These are phyloP conservation scores for Aspergillus fischeri DNA, from an alignment of 2,329 filamentous ascomycete species.

Conservation along the genomic window DNA sequence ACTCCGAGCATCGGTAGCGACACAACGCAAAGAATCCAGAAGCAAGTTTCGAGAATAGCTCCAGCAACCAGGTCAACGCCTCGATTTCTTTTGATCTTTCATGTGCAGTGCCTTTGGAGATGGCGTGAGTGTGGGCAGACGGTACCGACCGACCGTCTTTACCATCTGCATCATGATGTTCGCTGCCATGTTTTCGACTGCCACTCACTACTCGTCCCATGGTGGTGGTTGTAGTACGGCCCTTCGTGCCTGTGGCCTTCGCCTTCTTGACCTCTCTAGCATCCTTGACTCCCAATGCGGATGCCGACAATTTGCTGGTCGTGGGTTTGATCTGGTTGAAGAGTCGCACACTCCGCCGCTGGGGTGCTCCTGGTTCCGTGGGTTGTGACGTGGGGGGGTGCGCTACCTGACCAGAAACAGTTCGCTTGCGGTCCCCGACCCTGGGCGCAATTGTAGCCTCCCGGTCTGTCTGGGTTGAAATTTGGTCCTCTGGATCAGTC, in stretches of 20 bases:
- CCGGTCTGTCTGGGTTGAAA: constrained; percentile 27
- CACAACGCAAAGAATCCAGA: constrained; percentile 73
- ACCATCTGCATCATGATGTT: constrained; percentile 62
- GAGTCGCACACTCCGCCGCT: constrained; percentile 68
- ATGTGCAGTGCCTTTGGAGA: constrained; percentile 28
- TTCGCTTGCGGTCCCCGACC: constrained; percentile 72
- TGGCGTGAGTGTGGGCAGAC: constrained; percentile 24
- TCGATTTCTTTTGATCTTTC: constrained; percentile 68
- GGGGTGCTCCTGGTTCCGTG: constrained; percentile 60
- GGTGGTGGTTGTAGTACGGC: constrained; percentile 60
- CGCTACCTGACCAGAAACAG: constrained; percentile 74
- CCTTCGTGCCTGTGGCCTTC: constrained; percentile 68
- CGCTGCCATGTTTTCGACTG: constrained; percentile 65
- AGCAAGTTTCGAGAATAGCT: constrained; percentile 77
- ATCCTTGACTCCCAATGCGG: constrained; percentile 56
- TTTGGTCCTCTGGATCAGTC: constrained; percentile 38
- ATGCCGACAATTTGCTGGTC: constrained; percentile 58
- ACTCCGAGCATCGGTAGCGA: constrained; percentile 73
- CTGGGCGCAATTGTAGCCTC: constrained; percentile 29
- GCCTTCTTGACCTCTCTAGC: constrained; percentile 78
- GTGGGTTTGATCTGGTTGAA: constrained; percentile 67
- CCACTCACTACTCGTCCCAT: constrained; percentile 87
- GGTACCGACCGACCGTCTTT: constrained; percentile 52
- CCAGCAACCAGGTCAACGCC: constrained; percentile 69
- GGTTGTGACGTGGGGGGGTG: constrained; percentile 52